These are phyloP conservation scores for Prototheca cutis DNA, from an alignment of 163 green algal species.

Conservation along the genomic window DNA sequence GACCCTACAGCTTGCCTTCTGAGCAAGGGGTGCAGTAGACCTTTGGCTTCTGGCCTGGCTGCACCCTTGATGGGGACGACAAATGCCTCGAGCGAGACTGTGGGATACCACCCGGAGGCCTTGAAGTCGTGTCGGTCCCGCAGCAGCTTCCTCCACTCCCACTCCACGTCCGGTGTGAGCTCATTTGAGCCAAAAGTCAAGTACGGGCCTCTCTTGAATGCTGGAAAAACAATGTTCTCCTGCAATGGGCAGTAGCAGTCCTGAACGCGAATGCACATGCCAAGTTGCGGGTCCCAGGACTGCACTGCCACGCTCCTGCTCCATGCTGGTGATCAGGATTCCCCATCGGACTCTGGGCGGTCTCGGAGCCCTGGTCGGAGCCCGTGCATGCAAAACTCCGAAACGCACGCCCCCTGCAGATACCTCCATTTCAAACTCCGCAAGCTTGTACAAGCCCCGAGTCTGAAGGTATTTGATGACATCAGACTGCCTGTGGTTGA, in stretches of 20 bases:
- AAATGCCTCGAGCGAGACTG: slow-evolving; percentile 12
- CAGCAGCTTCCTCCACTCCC: not conserved
- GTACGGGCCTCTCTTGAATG: not conserved
- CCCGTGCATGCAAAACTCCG: too few species aligned
- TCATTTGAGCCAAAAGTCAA: not conserved
- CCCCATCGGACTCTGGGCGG: too few species aligned
- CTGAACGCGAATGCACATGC: not conserved
- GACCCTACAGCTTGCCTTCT: slow-evolving; percentile 1
- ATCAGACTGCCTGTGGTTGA: not conserved
- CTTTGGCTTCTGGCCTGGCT: slow-evolving; percentile 6
- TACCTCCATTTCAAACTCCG: slow-evolving; percentile 3
- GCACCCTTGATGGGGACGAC: slow-evolving; percentile 16
- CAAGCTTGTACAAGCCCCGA: slow-evolving; percentile 1
- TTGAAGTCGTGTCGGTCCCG: not conserved
- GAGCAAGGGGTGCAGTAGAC: slow-evolving; percentile 20
- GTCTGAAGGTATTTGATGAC: not conserved
- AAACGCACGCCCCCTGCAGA: too few species aligned
- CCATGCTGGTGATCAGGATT: too few species aligned
- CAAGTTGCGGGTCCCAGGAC: too few species aligned
- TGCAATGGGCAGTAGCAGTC: not conserved
- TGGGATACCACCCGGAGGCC: not conserved
- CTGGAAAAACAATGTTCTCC: not conserved
- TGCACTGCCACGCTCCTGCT: too few species aligned
- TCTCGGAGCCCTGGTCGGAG: too few species aligned
- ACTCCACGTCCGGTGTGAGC: not conserved